Percentiles rank a stretch among this genome's conserved stretches.
phyloP scores from a whole-genome alignment of 148 eudicot species.

The Camellia granthamiana region DNA sequence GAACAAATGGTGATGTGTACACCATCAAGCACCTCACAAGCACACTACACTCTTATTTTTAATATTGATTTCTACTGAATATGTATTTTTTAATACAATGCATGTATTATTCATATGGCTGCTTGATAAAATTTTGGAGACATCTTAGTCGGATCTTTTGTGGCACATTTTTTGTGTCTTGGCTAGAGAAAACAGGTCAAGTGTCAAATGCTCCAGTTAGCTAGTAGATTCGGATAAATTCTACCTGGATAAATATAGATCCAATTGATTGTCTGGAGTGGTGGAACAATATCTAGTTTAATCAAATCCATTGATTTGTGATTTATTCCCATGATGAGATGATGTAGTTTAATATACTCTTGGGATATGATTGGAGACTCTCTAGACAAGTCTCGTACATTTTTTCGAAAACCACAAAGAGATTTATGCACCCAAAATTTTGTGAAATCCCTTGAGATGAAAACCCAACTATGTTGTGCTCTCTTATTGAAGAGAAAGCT shows the following conservation, averaged over 20 bases:
- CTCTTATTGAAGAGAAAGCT: neutral
- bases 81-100: neutral
- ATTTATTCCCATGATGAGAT: neutral
- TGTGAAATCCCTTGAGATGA: slow-evolving; percentile 9
- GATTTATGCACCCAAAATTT: neutral
- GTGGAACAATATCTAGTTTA: neutral
- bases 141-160: neutral
- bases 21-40: neutral
- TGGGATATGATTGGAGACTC: neutral
- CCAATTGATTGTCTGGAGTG: neutral
- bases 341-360: neutral
- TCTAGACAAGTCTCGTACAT: neutral
- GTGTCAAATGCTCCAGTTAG: slow-evolving; percentile 6
- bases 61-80: neutral
- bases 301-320: neutral
- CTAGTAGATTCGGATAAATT: neutral
- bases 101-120: neutral
- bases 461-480: neutral
- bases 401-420: no score
- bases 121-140: neutral
- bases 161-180: neutral
- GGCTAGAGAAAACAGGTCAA: neutral
- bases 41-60: neutral
- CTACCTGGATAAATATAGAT: neutral
- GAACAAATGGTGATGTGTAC: no score